Evolutionary conservation across 257 asterid species (phyloP), one percentile per base, ranked within the genome.

Genomic region (Salvia splendens): DNA sequence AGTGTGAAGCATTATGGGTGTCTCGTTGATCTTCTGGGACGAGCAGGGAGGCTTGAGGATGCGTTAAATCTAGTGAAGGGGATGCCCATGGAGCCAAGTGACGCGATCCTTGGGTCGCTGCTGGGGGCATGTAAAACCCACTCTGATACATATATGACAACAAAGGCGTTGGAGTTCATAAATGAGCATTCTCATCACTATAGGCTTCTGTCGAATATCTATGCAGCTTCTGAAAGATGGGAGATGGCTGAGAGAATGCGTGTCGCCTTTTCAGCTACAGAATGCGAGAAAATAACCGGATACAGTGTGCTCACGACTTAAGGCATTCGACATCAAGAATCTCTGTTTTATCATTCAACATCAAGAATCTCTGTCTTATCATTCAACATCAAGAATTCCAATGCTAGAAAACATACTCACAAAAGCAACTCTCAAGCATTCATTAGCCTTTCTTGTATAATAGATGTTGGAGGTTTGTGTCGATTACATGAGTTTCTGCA

Each of bases 161-260:
- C 84, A 41, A 56, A 63, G 0, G 53, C 85, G 49, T 20, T 91
- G 64, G 75, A 82, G 65, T 80, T 82, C 65, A 63, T 78, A 8
- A 42, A 63, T 2, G 74, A 75, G 59, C 8, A 73, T 50, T 68
- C 70, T 53, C 41, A 47, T 38, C 86, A 81, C 74, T 78, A 76
- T 72, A 83, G 85, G 72, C 72, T 87, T 5, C 47, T 85, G n/a
- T 84, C 96, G 1, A 87, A 75, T 73, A 84, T 91, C 38, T 84
- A 83, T 73, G 95, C 92, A 32, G 86, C 89, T 61, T 76, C 90
- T 38, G 94, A 87, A 62, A 83, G 79, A 73, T 91, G 98, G 98
- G 87, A 85, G 78, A 81, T 71, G 83, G 92, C 94, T 58, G 86
- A 84, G 80, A 69, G 77, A 15, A 82, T 78, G 73, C 82, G 94